Evolutionary conservation across 176 grass and related monocot genomes (phyloP).

Genomic region (Rhynchospora breviuscula): DNA sequence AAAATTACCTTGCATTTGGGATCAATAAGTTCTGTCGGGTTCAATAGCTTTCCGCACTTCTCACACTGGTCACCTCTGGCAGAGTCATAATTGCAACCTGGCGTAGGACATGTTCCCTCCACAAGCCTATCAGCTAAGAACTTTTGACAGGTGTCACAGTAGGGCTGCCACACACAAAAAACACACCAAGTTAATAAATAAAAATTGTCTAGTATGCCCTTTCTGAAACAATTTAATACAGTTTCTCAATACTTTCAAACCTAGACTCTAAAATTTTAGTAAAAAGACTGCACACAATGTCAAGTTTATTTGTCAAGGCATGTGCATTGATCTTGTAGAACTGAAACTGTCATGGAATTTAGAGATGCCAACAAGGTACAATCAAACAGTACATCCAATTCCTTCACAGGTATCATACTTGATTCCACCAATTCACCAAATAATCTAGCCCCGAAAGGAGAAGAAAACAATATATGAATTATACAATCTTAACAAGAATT

Average conservation of each 20-base stretch:
- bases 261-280: neutral
- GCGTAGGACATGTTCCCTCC: constrained; percentile 76
- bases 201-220: neutral
- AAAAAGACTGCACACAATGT: constrained; percentile 13
- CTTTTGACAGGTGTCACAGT: constrained; percentile 68
- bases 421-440: neutral
- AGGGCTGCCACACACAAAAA: constrained; percentile 48
- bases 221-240: neutral
- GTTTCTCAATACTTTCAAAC: neutral
- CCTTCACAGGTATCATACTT: neutral
- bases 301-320: neutral
- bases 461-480: neutral
- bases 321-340: neutral
- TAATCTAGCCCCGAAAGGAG: neutral
- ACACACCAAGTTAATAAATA: constrained; percentile 15
- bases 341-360: neutral
- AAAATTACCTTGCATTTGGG: constrained; percentile 87
- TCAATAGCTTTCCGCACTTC: constrained; percentile 86
- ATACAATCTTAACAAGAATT: neutral
- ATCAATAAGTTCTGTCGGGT: constrained; percentile 84
- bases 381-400: neutral
- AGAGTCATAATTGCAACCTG: constrained; percentile 59
- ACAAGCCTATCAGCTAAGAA: constrained; percentile 96
- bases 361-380: neutral
- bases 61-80: constrained; percentile 97